Evolutionary conservation across 2,329 filamentous ascomycete species (phyloP).

Genomic region (Coniochaeta ligniaria): DNA sequence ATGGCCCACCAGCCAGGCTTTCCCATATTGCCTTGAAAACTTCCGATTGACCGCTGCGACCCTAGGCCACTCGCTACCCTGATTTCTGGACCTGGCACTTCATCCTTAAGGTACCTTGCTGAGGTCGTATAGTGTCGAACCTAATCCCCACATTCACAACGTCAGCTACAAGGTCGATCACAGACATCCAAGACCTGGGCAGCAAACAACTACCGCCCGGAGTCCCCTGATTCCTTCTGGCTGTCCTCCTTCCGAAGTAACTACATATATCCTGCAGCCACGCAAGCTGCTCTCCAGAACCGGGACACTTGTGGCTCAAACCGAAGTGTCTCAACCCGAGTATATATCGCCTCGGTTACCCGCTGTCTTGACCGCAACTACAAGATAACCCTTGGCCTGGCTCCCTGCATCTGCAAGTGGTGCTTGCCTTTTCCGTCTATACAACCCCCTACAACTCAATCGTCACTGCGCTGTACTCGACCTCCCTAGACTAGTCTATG

Average conservation of each 20-base stretch:
- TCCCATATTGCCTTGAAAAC: conserved; percentile 20
- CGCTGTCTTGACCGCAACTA: conserved; percentile 2
- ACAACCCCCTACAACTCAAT: not conserved
- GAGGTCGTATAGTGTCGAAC: not conserved
- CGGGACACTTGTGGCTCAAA: not conserved
- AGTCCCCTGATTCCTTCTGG: not conserved
- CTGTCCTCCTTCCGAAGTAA: not conserved
- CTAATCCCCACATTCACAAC: not conserved
- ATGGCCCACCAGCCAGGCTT: conserved; percentile 19
- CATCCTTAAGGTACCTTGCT: not conserved
- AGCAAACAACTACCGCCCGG: not conserved
- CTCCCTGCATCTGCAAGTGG: conserved; percentile 12
- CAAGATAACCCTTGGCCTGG: conserved; percentile 6
- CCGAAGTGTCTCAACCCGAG: not conserved
- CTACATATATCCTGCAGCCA: not conserved
- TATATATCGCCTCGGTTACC: not conserved
- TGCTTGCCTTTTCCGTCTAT: not conserved
- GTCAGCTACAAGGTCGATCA: not conserved
- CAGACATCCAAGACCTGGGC: not conserved
- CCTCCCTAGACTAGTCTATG: not conserved
- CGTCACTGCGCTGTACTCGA: not conserved
- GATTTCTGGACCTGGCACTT: conserved; percentile 6
- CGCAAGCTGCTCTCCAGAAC: not conserved
- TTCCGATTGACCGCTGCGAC: conserved; percentile 15
- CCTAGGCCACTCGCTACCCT: conserved; percentile 6